Conservation (phyloP, 2,329 filamentous ascomycete genomes). For the Exophiala sideris region DNA sequence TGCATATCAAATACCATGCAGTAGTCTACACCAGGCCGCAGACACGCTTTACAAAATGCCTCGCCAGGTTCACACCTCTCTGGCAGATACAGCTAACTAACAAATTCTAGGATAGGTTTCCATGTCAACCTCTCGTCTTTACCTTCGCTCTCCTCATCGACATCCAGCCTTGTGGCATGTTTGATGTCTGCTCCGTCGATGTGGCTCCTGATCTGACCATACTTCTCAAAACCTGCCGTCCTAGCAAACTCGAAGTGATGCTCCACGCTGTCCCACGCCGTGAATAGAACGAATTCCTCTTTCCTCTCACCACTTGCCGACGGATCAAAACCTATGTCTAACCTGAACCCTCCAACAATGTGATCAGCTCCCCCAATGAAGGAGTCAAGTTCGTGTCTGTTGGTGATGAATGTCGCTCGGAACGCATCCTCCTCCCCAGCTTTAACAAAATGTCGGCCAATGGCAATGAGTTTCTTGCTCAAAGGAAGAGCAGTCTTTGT, state of each 20-base stretch:
- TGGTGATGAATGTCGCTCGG: slow-evolving; percentile 1
- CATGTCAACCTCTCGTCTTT: neutral
- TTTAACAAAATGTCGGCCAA: slow-evolving; percentile 16
- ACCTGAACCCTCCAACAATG: slow-evolving; percentile 39
- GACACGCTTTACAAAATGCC: too few relatives aligned
- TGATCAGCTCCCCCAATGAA: slow-evolving; percentile 30
- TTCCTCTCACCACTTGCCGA: slow-evolving; percentile 22
- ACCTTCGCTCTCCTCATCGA: neutral
- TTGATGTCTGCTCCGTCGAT: slow-evolving; percentile 31
- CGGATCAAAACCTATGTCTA: slow-evolving; percentile 33
- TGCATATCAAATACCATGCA: too few relatives aligned
- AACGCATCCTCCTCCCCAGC: slow-evolving; percentile 12
- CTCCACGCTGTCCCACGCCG: slow-evolving; percentile 37
- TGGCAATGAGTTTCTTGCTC: slow-evolving; percentile 7
- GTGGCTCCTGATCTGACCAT: slow-evolving; percentile 27
- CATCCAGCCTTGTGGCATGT: slow-evolving; percentile 24
- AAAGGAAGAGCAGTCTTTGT: neutral
- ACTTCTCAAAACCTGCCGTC: slow-evolving; percentile 33
- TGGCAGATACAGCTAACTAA: too few relatives aligned
- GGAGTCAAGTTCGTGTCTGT: slow-evolving; percentile 7
- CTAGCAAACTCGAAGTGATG: slow-evolving; percentile 36
- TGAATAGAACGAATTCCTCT: slow-evolving; percentile 44
- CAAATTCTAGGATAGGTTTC: too few relatives aligned
- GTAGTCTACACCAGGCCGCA: too few relatives aligned
- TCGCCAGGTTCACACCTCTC: too few relatives aligned